These are phyloP conservation scores for Datura wrightii DNA, from an alignment of 257 asterid genomes.

Conservation along the genomic window DNA sequence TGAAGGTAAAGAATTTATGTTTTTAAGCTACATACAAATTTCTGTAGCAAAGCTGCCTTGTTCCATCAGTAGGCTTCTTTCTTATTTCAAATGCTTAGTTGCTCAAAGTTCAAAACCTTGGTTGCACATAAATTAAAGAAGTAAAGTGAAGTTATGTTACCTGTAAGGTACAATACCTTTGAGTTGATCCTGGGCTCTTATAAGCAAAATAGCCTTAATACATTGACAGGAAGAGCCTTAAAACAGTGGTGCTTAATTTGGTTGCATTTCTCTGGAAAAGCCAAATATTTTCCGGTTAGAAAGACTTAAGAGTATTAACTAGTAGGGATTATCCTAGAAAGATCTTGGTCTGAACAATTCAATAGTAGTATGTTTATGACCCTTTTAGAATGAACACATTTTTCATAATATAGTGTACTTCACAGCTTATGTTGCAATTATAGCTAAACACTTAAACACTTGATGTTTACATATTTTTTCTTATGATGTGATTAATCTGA, in stretches of 20 bases:
- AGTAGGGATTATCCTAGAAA: neutral
- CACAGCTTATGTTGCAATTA: neutral
- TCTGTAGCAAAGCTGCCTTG: neutral
- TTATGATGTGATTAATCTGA: neutral
- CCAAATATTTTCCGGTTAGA: neutral
- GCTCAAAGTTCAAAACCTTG: neutral
- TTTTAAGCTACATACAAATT: neutral
- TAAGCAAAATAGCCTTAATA: neutral
- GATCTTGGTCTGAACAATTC: neutral
- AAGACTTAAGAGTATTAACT: slow-evolving; percentile 1
- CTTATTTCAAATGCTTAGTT: slow-evolving; percentile 16
- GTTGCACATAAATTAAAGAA: neutral
- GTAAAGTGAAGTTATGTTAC: neutral
- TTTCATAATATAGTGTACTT: neutral
- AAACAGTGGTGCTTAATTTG: neutral
- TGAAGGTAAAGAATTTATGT: slow-evolving; percentile 60
- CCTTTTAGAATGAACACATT: neutral
- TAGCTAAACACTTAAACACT: neutral
- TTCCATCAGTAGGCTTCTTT: slow-evolving; percentile 1
- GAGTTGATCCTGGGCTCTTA: neutral
- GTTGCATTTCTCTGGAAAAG: neutral
- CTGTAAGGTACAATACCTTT: neutral
- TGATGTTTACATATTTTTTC: neutral
- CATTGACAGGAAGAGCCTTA: neutral
- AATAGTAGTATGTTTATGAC: neutral